phyloP scores from a whole-genome alignment of 1,284 basidiomycete species.

The Pyrrhoderma lamaoense region DNA sequence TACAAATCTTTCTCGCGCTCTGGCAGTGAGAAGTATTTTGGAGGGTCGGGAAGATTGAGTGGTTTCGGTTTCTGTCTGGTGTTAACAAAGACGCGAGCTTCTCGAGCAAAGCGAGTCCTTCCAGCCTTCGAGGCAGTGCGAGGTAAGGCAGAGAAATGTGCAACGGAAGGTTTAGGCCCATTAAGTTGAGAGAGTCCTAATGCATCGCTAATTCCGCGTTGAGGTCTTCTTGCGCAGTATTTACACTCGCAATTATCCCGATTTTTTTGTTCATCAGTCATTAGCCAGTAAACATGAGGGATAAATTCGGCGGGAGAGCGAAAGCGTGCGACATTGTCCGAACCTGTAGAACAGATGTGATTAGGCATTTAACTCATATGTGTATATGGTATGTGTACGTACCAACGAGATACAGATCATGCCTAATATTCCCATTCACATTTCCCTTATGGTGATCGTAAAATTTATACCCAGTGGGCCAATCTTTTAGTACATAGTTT shows the following conservation, averaged over 20 bases:
- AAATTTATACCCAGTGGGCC: slow-evolving; percentile 63
- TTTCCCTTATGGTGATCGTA: slow-evolving; percentile 69
- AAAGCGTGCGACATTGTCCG: slow-evolving; percentile 42
- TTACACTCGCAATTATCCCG: slow-evolving; percentile 61
- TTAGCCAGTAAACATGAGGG: slow-evolving; percentile 75
- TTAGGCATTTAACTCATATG: neutral
- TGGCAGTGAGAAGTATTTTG: slow-evolving; percentile 42
- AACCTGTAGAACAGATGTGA: slow-evolving; percentile 35
- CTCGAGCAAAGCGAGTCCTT: neutral
- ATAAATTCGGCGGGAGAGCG: slow-evolving; percentile 76
- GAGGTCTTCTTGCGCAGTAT: slow-evolving; percentile 65
- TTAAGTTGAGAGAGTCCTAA: slow-evolving; percentile 36
- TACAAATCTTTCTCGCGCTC: slow-evolving; percentile 57
- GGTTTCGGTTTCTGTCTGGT: slow-evolving; percentile 46
- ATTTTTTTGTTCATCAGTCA: slow-evolving; percentile 44
- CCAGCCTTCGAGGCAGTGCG: slow-evolving; percentile 2
- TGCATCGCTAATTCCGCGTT: slow-evolving; percentile 56
- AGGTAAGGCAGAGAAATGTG: neutral
- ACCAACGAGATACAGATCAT: slow-evolving; percentile 75
- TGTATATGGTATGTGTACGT: slow-evolving; percentile 19
- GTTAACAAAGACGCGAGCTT: slow-evolving; percentile 36
- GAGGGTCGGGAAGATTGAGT: slow-evolving; percentile 33
- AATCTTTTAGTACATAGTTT: slow-evolving; percentile 53
- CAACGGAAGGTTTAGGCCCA: slow-evolving; percentile 5
- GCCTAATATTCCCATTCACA: slow-evolving; percentile 39